Evolutionary conservation across 495 filamentous ascomycete species (phyloP).

Genomic region (Xylaria acuta): DNA sequence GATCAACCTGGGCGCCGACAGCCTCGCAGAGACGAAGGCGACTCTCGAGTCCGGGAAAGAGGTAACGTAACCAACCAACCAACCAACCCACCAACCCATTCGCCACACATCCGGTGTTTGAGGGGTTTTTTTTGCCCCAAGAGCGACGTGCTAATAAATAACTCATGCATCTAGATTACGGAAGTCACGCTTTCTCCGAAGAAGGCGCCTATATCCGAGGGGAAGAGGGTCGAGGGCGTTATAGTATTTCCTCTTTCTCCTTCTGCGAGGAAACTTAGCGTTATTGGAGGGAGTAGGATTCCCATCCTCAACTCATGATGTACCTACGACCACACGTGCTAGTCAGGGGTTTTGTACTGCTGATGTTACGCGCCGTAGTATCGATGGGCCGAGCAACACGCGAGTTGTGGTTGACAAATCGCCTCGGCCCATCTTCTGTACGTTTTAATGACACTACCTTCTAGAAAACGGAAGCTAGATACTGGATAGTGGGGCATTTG

Average conservation of each 20-base stretch:
- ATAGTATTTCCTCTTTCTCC: not conserved
- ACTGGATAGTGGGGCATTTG: not conserved
- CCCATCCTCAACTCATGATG: not conserved
- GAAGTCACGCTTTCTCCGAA: slow-evolving; percentile 7
- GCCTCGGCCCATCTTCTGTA: not conserved
- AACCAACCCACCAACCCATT: too few species aligned
- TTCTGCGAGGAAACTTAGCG: not conserved
- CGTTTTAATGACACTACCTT: not conserved
- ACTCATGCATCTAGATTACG: not conserved
- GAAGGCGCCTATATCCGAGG: not conserved
- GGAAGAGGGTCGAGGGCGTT: not conserved
- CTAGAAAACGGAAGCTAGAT: slow-evolving; percentile 10
- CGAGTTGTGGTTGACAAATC: not conserved
- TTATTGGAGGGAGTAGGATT: not conserved
- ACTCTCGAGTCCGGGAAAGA: slow-evolving; percentile 93
- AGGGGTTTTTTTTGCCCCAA: not conserved
- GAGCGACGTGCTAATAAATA: not conserved
- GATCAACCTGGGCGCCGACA: slow-evolving; percentile 84
- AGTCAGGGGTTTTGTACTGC: not conserved
- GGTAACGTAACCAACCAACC: slow-evolving; percentile 37
- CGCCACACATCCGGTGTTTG: not conserved
- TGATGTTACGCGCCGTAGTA: not conserved
- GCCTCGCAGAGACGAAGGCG: slow-evolving; percentile 87
- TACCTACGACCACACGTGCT: too few species aligned
- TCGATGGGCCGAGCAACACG: not conserved